These are phyloP conservation scores for Wickerhamomyces sydowiorum DNA, from an alignment of 805 yeast species.

Conservation along the genomic window DNA sequence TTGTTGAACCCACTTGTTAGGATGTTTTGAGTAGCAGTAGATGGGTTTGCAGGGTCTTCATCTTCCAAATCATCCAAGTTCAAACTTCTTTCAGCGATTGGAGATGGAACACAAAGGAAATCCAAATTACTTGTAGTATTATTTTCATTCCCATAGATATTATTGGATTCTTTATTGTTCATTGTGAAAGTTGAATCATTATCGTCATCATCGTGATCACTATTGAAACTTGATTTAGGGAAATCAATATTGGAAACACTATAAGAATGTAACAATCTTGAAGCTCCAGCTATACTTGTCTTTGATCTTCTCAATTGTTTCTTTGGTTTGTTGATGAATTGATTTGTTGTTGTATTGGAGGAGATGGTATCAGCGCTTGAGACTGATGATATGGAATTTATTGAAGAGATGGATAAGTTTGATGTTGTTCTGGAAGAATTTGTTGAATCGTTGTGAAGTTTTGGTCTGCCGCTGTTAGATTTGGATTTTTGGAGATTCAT, in stretches of 20 bases:
- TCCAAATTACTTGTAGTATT: conserved; percentile 10
- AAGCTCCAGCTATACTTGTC: conserved; percentile 10
- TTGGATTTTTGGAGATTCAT: neutral
- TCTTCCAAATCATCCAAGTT: conserved; percentile 2
- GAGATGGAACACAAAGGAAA: conserved; percentile 22
- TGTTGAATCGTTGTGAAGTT: conserved; percentile 4
- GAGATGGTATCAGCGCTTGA: conserved; percentile 14
- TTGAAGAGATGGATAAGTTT: conserved; percentile 16
- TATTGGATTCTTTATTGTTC: conserved; percentile 6
- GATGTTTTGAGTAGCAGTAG: conserved; percentile 6
- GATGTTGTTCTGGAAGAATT: conserved; percentile 17
- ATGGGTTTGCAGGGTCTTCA: conserved; percentile 7
- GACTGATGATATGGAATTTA: conserved; percentile 17
- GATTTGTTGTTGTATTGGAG: conserved; percentile 5
- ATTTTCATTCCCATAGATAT: conserved; percentile 3
- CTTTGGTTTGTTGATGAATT: conserved; percentile 4
- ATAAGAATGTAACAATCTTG: conserved; percentile 13
- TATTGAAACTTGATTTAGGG: conserved; percentile 1
- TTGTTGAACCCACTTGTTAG: conserved; percentile 11
- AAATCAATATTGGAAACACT: conserved; percentile 16
- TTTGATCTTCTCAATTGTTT: conserved; percentile 17
- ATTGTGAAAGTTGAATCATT: conserved; percentile 1
- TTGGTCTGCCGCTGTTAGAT: neutral
- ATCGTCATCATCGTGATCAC: conserved; percentile 3
- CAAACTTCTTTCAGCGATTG: conserved; percentile 15